These are phyloP conservation scores for Yamadazyma mexicana DNA, from an alignment of 1,139 yeast genomes.

Conservation along the genomic window DNA sequence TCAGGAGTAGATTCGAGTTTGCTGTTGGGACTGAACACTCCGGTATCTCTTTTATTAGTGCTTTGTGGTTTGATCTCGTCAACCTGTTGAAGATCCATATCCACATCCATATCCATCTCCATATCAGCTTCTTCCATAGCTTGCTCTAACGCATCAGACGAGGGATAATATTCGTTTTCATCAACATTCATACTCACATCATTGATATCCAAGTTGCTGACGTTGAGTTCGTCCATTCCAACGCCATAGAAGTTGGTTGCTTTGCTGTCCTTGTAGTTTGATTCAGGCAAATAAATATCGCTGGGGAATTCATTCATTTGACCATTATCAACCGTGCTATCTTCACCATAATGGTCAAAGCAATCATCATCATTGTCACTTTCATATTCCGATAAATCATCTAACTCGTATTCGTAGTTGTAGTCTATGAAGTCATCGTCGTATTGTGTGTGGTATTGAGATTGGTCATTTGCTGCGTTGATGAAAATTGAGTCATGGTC, in stretches of 20 bases:
- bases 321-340: background rate
- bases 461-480: slow-evolving; percentile 17
- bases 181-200: slow-evolving; percentile 1
- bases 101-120: slow-evolving; percentile 6
- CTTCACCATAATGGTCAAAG: slow-evolving; percentile 4
- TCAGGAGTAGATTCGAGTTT: too few species aligned
- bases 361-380: slow-evolving; percentile 14
- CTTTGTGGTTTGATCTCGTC: background rate
- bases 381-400: slow-evolving; percentile 15
- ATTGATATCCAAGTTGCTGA: background rate
- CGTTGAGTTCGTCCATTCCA: slow-evolving; percentile 1
- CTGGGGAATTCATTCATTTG: slow-evolving; percentile 1
- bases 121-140: background rate
- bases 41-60: too few species aligned
- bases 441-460: slow-evolving; percentile 16
- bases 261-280: background rate
- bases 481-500: slow-evolving; percentile 32
- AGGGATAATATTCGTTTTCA: background rate
- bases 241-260: background rate
- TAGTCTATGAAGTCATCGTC: slow-evolving; percentile 17
- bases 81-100: slow-evolving; percentile 1
- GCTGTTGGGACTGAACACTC: too few species aligned
- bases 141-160: too few species aligned
- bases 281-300: slow-evolving; percentile 3
- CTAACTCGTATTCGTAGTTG: slow-evolving; percentile 14